These are phyloP conservation scores for Pseudocercospora fuligena DNA, from an alignment of 2,329 filamentous ascomycete species.

Conservation along the genomic window DNA sequence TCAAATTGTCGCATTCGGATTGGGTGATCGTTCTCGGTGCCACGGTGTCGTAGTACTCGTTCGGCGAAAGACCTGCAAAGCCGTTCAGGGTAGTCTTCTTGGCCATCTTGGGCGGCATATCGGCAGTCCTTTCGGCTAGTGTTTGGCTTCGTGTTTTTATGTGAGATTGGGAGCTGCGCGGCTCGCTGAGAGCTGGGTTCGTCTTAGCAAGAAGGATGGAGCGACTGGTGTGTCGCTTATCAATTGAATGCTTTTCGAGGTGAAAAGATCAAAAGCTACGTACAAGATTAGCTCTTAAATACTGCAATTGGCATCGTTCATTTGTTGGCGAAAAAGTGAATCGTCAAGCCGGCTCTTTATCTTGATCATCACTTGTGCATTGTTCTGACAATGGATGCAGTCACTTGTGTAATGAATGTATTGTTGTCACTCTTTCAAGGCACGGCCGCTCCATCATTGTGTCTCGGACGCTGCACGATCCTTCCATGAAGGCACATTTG, in stretches of 20 bases:
- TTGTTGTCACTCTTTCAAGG: background rate
- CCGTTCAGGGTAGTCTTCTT: no score
- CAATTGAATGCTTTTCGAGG: no score
- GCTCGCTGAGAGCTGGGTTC: background rate
- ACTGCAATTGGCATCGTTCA: background rate
- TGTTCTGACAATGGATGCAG: background rate
- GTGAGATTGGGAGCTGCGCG: no score
- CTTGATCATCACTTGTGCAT: background rate
- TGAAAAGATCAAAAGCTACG: no score
- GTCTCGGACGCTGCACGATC: no score
- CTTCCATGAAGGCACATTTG: no score
- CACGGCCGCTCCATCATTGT: no score
- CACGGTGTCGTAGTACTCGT: background rate
- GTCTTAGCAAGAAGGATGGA: no score
- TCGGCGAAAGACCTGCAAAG: no score
- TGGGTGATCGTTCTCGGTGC: background rate
- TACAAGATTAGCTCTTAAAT: background rate
- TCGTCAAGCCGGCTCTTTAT: background rate
- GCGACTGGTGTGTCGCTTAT: background rate
- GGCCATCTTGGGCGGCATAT: no score
- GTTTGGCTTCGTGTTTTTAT: no score
- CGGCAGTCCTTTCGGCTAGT: no score
- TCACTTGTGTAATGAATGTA: background rate
- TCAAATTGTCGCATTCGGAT: background rate
- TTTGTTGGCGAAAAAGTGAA: background rate